Evolutionary conservation across 2,329 filamentous ascomycete genomes (phyloP).

Genomic region (Rhinocladiella similis): DNA sequence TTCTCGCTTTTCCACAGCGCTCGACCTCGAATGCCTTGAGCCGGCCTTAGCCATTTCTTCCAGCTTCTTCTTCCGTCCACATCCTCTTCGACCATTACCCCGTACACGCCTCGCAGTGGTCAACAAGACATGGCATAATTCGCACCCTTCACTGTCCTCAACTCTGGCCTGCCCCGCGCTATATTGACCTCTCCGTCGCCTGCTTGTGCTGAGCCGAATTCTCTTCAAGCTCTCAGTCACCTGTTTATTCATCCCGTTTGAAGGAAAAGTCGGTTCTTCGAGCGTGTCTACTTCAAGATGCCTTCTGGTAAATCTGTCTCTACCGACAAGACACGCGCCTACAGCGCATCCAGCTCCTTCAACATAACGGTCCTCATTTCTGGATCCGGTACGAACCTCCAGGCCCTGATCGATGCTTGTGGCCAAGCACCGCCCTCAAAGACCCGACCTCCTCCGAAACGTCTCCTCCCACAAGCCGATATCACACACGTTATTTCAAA

Average conservation of each 20-base stretch:
- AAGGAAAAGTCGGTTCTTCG: background rate
- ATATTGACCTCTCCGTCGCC: background rate
- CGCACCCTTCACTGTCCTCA: background rate
- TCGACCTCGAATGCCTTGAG: background rate
- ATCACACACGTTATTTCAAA: constrained; percentile 68
- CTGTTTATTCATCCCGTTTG: too few relatives aligned
- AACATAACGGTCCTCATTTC: constrained; percentile 66
- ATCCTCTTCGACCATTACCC: too few relatives aligned
- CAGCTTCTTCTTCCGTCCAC: background rate
- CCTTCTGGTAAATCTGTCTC: constrained; percentile 9
- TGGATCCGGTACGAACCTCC: constrained; percentile 75
- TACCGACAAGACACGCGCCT: constrained; percentile 22
- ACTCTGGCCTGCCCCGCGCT: background rate
- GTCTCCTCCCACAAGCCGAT: constrained; percentile 48
- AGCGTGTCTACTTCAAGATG: background rate
- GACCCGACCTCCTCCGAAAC: constrained; percentile 9
- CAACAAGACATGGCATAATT: background rate
- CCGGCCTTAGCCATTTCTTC: too few relatives aligned
- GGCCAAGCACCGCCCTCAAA: constrained; percentile 38
- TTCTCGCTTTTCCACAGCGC: background rate
- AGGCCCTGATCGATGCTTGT: constrained; percentile 69
- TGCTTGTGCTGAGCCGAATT: too few relatives aligned
- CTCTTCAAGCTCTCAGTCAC: background rate
- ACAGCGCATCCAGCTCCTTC: constrained; percentile 24
- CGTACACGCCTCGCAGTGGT: too few relatives aligned